Conservation (phyloP, 305 asterid genomes). For the Plantago rigida region DNA sequence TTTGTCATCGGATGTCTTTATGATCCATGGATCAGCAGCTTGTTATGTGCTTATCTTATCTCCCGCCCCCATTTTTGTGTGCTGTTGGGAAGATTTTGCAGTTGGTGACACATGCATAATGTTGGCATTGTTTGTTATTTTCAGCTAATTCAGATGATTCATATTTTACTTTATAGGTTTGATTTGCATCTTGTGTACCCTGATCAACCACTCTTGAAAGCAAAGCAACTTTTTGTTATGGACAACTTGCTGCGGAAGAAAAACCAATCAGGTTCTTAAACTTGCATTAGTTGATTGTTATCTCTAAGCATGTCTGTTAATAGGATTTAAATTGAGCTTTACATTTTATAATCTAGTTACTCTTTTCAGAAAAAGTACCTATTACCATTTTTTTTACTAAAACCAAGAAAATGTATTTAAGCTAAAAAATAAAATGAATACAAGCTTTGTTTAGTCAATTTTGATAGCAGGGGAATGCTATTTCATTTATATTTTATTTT, state of each 20-base stretch:
- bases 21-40: constrained; percentile 14
- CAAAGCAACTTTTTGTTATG: constrained; percentile 77
- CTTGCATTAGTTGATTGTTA: not conserved
- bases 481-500: too few relatives aligned
- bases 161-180: constrained; percentile 42
- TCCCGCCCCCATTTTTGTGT: constrained; percentile 2
- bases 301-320: not conserved
- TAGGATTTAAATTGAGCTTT: not conserved
- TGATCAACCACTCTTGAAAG: constrained; percentile 77
- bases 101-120: constrained; percentile 14
- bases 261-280: constrained; percentile 53
- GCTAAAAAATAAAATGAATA: too few relatives aligned
- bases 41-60: constrained; percentile 3
- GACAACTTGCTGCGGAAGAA: constrained; percentile 83
- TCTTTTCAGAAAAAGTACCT: too few relatives aligned
- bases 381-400: too few relatives aligned
- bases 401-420: too few relatives aligned
- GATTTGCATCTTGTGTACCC: constrained; percentile 52
- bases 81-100: constrained; percentile 24
- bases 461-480: too few relatives aligned
- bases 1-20: not conserved
- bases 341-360: not conserved
- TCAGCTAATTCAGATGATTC: constrained; percentile 28
- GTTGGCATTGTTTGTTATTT: constrained; percentile 20
- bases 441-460: too few relatives aligned